Conservation (phyloP, 805 yeast species). For the Candida insectalens region DNA sequence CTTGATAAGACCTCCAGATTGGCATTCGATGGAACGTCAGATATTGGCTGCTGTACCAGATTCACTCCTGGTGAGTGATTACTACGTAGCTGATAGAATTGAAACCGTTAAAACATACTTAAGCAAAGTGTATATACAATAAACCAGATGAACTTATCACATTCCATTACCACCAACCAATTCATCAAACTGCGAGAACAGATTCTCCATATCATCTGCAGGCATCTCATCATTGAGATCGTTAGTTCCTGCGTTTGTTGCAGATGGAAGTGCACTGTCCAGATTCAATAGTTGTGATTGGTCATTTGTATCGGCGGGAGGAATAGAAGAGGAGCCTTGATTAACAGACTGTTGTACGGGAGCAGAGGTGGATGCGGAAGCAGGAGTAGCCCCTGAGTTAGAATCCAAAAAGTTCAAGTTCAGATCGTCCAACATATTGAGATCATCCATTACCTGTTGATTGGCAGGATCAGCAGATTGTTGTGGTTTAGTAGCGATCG, state of each 20-base stretch:
- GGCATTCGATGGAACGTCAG: slow-evolving; percentile 33
- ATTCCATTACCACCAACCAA: slow-evolving; percentile 14
- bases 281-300: no score
- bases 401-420: slow-evolving; percentile 19
- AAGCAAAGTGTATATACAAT: no score
- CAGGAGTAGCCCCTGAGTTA: no score
- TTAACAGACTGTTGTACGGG: no score
- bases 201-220: slow-evolving; percentile 23
- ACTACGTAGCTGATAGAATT: neutral
- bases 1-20: slow-evolving; percentile 41
- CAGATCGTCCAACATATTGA: slow-evolving; percentile 10
- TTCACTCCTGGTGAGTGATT: slow-evolving; percentile 11
- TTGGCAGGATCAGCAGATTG: no score
- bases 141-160: neutral
- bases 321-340: no score
- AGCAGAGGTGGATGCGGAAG: no score
- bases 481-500: neutral
- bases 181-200: slow-evolving; percentile 24
- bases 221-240: slow-evolving; percentile 15
- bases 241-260: neutral
- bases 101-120: slow-evolving; percentile 1
- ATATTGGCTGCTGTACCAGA: slow-evolving; percentile 22
- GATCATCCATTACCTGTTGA: no score
- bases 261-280: no score
- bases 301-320: no score